These are phyloP conservation scores for Leccinellum luteum DNA, from an alignment of 768 basidiomycete genomes.

Conservation along the genomic window DNA sequence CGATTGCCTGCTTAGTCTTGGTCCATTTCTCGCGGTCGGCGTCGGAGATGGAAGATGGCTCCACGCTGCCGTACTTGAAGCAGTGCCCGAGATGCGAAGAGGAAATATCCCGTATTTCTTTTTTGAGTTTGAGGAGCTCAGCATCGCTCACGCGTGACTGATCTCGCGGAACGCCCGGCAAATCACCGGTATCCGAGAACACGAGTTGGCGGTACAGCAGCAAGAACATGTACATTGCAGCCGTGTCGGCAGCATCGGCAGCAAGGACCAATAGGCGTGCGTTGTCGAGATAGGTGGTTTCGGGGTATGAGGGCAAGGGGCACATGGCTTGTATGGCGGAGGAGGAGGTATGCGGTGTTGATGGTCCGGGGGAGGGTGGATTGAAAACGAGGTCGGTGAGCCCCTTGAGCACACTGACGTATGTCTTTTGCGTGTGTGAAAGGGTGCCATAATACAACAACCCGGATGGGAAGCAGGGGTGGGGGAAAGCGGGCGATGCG, in stretches of 20 bases:
- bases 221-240: slow-evolving; percentile 75
- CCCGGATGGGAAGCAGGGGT: slow-evolving; percentile 43
- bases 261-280: slow-evolving; percentile 63
- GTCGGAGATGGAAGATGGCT: slow-evolving; percentile 23
- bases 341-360: slow-evolving; percentile 26
- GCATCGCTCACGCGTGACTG: slow-evolving; percentile 45
- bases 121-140: slow-evolving; percentile 61
- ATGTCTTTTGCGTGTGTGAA: slow-evolving; percentile 43
- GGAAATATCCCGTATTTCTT: slow-evolving; percentile 68
- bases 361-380: slow-evolving; percentile 41
- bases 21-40: slow-evolving; percentile 53
- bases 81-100: slow-evolving; percentile 61
- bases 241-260: slow-evolving; percentile 71
- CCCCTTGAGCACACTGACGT: slow-evolving; percentile 55
- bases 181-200: slow-evolving; percentile 43
- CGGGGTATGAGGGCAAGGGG: slow-evolving; percentile 54
- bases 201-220: slow-evolving; percentile 77
- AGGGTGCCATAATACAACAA: slow-evolving; percentile 44
- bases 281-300: slow-evolving; percentile 80
- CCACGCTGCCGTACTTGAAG: slow-evolving; percentile 39
- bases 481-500: slow-evolving; percentile 39
- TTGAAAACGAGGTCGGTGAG: slow-evolving; percentile 66
- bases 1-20: slow-evolving; percentile 58
- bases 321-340: slow-evolving; percentile 32
- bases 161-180: slow-evolving; percentile 26